phyloP scores from a whole-genome alignment of 805 yeast species.

The Suhomyces sp. region DNA sequence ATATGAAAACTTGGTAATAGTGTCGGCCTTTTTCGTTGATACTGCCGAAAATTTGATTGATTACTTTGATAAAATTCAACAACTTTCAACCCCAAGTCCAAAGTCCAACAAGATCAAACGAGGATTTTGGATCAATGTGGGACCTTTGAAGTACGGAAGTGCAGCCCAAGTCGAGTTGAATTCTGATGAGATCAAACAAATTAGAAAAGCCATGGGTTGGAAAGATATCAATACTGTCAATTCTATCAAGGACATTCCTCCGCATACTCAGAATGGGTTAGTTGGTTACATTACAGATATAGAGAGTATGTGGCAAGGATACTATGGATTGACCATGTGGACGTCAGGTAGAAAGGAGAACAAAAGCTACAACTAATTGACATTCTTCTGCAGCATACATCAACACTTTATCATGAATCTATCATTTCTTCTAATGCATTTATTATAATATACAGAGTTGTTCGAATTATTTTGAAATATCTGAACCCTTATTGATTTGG shows the following conservation, averaged over 20 bases:
- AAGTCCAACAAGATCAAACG: conserved; percentile 31
- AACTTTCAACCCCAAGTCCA: conserved; percentile 31
- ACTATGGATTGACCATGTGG: conserved; percentile 67
- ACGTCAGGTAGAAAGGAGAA: conserved; percentile 38
- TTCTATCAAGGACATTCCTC: conserved; percentile 13
- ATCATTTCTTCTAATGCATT: not conserved
- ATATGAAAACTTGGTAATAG: conserved; percentile 52
- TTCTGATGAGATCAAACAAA: conserved; percentile 60
- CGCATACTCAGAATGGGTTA: conserved; percentile 24
- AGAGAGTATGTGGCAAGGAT: conserved; percentile 73
- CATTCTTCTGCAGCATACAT: too few species aligned
- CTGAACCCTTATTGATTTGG: conserved; percentile 64
- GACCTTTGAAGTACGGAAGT: conserved; percentile 91
- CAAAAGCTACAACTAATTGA: too few species aligned
- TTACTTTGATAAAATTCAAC: conserved; percentile 65
- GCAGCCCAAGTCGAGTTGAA: conserved; percentile 76
- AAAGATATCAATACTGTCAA: conserved; percentile 19
- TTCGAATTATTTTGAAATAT: conserved; percentile 19
- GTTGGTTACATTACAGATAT: conserved; percentile 68
- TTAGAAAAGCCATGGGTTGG: conserved; percentile 69
- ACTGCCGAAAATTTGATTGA: conserved; percentile 86
- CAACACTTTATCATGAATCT: too few species aligned
- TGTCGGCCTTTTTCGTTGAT: conserved; percentile 79
- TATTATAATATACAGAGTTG: not conserved
- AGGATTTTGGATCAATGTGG: conserved; percentile 84